Base-by-base conservation (phyloP, 176 grass and related monocot genomes). In the Musa beccarii region DNA sequence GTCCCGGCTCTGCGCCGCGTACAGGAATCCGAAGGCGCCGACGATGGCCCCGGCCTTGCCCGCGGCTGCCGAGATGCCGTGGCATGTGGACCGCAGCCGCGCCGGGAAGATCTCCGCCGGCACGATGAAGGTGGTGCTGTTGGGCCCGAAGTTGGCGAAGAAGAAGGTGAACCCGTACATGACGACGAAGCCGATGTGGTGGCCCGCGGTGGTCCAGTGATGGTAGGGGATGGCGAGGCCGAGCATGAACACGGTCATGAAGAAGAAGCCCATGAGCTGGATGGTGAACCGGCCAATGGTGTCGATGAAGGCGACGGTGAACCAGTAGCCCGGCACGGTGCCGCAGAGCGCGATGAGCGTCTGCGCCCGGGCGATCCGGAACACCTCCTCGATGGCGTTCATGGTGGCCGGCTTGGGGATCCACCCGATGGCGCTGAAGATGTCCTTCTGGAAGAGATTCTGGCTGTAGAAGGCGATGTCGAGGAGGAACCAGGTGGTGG, bases 401-500 rank as follows among this genome's bases (percentile, higher is more conserved):
- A 96, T 96, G 61, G 86, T 89, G 0, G 10, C 75, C 1, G 89
- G 70, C 52, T 76, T 71, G 2, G 89, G 89, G 51, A 96, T 92
- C 92, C 92, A 96, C 0, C 84, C 82, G 54, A 89, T 70, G 54
- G 87, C 89, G 80, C 22, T 92, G 70, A 92, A 96, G 86, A 96
- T 96, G 75, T 96, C 89, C 80, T 96, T 92, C 62, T 96, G 92
- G 72, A 96, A 92, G 2, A 96, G 82, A 77, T 96, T 96, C 80
- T 96, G 89, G 49, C 86, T 89, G 79, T 96, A 96, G 88, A 91
- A 91, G 9, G 92, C 88, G 69, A 96, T 85, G 54, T 96, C 92
- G 25, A 96, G 76, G 0, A 96, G 75, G 84, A 96, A 96, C 92
- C 92, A 95, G 2, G 92, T 95, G 43, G 49, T 81, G 52, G 82